phyloP scores from a whole-genome alignment of 2,329 filamentous ascomycete species.

The Uncinocarpus reesii region DNA sequence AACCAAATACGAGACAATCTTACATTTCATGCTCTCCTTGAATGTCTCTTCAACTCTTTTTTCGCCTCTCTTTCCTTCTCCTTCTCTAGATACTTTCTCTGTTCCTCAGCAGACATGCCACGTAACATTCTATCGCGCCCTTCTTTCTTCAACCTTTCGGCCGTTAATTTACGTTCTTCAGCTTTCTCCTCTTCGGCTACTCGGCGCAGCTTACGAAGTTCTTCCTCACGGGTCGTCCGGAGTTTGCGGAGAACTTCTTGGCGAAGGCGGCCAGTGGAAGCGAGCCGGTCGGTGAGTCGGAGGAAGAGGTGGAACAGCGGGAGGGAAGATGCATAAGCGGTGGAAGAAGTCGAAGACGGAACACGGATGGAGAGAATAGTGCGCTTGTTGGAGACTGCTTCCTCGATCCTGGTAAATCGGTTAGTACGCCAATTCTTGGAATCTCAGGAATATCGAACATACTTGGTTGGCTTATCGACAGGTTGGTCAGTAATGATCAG shows the following conservation, averaged over 20 bases:
- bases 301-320: conserved; percentile 75
- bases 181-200: conserved; percentile 61
- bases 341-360: conserved; percentile 59
- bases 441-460: conserved; percentile 30
- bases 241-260: conserved; percentile 83
- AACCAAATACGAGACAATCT: not conserved
- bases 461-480: conserved; percentile 74
- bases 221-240: conserved; percentile 65
- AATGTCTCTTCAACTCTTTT: conserved; percentile 55
- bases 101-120: conserved; percentile 66
- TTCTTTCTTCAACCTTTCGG: conserved; percentile 63
- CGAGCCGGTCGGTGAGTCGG: conserved; percentile 73
- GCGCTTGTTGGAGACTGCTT: conserved; percentile 76
- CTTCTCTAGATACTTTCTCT: conserved; percentile 75
- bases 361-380: conserved; percentile 65
- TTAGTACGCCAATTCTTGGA: conserved; percentile 10
- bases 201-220: conserved; percentile 68
- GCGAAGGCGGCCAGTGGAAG: conserved; percentile 69
- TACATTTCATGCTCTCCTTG: conserved; percentile 31
- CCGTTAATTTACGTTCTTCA: conserved; percentile 46
- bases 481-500: conserved; percentile 86
- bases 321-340: conserved; percentile 55
- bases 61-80: conserved; percentile 63
- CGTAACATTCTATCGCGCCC: conserved; percentile 79
- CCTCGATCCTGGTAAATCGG: conserved; percentile 56